A percentile compares a stretch with the other conserved stretches of the same genome.
These are phyloP conservation scores for Kwoniella shandongensis DNA, from an alignment of 768 basidiomycete genomes.

Conservation along the genomic window DNA sequence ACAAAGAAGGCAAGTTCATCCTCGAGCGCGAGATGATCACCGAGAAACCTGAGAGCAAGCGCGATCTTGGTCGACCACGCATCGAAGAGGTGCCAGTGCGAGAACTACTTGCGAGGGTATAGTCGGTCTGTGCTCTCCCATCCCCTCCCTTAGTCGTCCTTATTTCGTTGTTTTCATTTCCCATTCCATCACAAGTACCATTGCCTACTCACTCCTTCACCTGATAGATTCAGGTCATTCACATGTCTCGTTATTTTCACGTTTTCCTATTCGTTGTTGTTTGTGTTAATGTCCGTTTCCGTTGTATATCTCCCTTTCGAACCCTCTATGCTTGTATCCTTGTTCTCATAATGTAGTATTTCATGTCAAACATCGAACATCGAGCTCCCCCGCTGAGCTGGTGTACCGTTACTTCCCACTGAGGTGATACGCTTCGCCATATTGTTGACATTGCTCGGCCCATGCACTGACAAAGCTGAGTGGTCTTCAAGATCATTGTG, in stretches of 20 bases:
- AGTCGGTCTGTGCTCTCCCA: not conserved
- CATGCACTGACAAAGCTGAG: too few relatives aligned
- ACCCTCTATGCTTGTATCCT: too few relatives aligned
- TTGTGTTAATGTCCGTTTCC: not conserved
- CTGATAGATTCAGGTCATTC: not conserved
- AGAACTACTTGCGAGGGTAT: constrained; percentile 27
- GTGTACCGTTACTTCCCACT: too few relatives aligned
- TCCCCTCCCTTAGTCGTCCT: not conserved
- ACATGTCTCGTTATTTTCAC: not conserved
- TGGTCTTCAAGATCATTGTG: too few relatives aligned
- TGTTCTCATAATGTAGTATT: too few relatives aligned
- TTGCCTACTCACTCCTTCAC: not conserved
- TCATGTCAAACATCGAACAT: too few relatives aligned
- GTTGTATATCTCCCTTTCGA: too few relatives aligned
- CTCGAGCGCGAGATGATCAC: constrained; percentile 67
- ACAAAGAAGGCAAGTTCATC: constrained; percentile 98
- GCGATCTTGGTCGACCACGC: constrained; percentile 19
- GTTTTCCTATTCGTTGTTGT: constrained; percentile 8
- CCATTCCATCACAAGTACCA: not conserved
- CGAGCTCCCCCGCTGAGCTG: too few relatives aligned
- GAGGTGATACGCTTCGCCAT: too few relatives aligned
- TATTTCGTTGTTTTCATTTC: not conserved
- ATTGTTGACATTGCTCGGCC: too few relatives aligned
- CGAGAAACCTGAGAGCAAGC: constrained; percentile 38
- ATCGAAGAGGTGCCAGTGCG: constrained; percentile 37